Evolutionary conservation across 2,329 filamentous ascomycete species (phyloP).

Genomic region (Aspergillus ruber): DNA sequence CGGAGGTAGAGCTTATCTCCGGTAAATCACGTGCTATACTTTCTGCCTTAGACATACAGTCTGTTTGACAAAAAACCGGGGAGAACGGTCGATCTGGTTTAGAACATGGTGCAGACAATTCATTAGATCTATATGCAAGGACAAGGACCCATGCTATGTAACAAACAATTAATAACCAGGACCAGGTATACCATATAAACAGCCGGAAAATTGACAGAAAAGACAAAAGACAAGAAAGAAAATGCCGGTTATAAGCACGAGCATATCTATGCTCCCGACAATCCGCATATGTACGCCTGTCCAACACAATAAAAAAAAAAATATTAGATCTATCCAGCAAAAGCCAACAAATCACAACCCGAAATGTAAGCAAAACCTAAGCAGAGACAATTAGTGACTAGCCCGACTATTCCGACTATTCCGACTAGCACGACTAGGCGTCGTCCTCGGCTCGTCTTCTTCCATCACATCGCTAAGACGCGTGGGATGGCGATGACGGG

Average conservation of each 20-base stretch:
- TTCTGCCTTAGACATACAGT: no score
- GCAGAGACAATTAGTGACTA: background rate
- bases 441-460: conserved; percentile 71
- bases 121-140: background rate
- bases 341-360: background rate
- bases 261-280: background rate
- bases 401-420: conserved; percentile 40
- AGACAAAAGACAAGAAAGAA: conserved; percentile 1
- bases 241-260: background rate
- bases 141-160: conserved; percentile 1
- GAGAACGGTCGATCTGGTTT: no score
- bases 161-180: background rate
- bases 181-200: background rate
- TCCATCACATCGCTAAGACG: conserved; percentile 81
- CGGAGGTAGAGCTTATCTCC: no score
- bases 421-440: conserved; percentile 50
- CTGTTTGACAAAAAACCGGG: no score
- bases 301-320: conserved; percentile 4
- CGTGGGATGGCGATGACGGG: conserved; percentile 76
- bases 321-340: conserved; percentile 1
- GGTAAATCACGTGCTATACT: no score
- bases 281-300: conserved; percentile 1
- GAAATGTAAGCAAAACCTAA: conserved; percentile 8
- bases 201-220: background rate
- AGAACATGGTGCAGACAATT: background rate